A percentile compares a stretch with the other conserved stretches of the same genome.
Conservation (phyloP, 805 yeast species). For the Torulaspora delbrueckii region DNA sequence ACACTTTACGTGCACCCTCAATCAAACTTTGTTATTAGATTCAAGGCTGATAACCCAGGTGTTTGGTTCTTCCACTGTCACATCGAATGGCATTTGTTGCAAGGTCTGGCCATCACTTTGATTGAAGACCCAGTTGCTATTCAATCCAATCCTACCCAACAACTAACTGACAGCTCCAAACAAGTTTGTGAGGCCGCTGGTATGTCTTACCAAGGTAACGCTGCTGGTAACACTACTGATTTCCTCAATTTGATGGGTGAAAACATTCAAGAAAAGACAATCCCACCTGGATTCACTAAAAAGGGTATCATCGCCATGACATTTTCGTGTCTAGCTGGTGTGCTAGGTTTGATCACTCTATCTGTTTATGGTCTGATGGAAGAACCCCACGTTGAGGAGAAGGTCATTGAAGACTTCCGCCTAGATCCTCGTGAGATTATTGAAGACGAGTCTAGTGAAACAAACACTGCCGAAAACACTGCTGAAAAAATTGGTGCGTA, state of each 20-base stretch:
- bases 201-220: constrained; percentile 65
- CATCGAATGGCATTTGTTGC: constrained; percentile 96
- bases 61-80: constrained; percentile 99
- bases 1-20: constrained; percentile 72
- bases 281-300: constrained; percentile 91
- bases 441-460: constrained; percentile 27
- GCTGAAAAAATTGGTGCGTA: constrained; percentile 1
- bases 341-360: constrained; percentile 74
- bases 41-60: constrained; percentile 93
- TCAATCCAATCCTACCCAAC: constrained; percentile 49
- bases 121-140: constrained; percentile 79
- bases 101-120: constrained; percentile 79
- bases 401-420: constrained; percentile 51
- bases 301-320: constrained; percentile 92
- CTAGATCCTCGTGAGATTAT: constrained; percentile 41
- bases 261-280: constrained; percentile 56
- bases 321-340: constrained; percentile 82
- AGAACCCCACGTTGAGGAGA: constrained; percentile 59
- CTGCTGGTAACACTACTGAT: constrained; percentile 72
- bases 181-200: constrained; percentile 56
- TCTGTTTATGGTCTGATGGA: constrained; percentile 84
- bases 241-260: constrained; percentile 68
- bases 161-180: constrained; percentile 55
- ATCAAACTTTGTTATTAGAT: constrained; percentile 80
- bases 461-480: constrained; percentile 2